A percentile compares a stretch with the other conserved stretches of the same genome.
Conservation (phyloP, 2,329 filamentous ascomycete species). For the Fusarium sublunatum region DNA sequence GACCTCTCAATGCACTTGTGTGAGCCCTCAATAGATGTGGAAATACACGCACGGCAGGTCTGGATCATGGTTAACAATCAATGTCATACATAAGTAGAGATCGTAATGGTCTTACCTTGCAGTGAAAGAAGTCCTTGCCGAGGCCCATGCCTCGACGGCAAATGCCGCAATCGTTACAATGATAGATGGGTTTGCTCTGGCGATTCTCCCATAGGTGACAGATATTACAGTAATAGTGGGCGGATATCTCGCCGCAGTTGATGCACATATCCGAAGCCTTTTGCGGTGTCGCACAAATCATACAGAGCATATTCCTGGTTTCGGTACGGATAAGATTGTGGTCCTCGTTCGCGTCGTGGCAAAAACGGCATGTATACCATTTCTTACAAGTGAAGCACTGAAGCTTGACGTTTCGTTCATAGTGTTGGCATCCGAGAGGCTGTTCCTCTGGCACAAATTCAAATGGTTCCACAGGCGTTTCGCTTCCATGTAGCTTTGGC, state of each 20-base stretch:
- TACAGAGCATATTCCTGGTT: constrained; percentile 96
- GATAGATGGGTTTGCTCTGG: constrained; percentile 89
- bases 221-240: constrained; percentile 91
- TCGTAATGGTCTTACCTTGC: constrained; percentile 74
- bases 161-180: constrained; percentile 95
- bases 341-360: constrained; percentile 86
- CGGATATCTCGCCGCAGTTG: constrained; percentile 79
- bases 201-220: constrained; percentile 99
- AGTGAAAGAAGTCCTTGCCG: constrained; percentile 97
- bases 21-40: constrained; percentile 83
- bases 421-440: constrained; percentile 86
- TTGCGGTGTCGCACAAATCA: constrained; percentile 91
- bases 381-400: constrained; percentile 89
- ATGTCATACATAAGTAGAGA: not conserved
- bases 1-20: constrained; percentile 96
- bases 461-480: constrained; percentile 45
- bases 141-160: constrained; percentile 90
- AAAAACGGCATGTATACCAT: constrained; percentile 97
- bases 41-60: constrained; percentile 94
- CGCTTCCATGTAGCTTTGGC: constrained; percentile 60
- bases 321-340: constrained; percentile 82
- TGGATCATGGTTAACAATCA: constrained; percentile 49
- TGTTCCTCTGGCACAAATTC: constrained; percentile 44
- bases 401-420: constrained; percentile 94
- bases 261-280: constrained; percentile 81